Evolutionary conservation across 106 monocot genomes (phyloP), one percentile per base, ranked within the genome.

Genomic region (Phalaenopsis aphrodite): DNA sequence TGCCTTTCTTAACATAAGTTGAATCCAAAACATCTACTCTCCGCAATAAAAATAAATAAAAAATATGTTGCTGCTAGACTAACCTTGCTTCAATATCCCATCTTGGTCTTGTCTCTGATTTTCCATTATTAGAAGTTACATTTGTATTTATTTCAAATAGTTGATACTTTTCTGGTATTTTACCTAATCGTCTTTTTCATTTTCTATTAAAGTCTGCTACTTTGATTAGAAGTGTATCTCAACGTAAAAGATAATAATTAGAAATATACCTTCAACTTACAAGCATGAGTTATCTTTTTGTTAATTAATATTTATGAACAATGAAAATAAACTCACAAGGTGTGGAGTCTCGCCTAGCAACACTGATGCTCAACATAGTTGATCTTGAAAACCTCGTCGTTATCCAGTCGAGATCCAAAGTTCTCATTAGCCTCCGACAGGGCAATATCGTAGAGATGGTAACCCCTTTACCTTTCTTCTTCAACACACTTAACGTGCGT

Each of bases 291-390:
- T 23, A 65, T 65, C 64, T 65, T 57, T 24, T 23, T 65, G 64
- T 65, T 52, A 14, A 52, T 52, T 12, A 7, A 64, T 64, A n/a
- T 64, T 23, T 64, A 8, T 14, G 2, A 65, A 65, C 5, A 23
- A 5, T 21, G 24, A 64, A 64, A 8, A 8, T 69, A 15, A 3
- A 69, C 18, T 39, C 80, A 9, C 42, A 80, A 99, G 99, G 99
- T 39, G 94, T 99, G 76, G 95, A 99, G 85, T 88, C 94, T 78
- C 92, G 99, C 18, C 84, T 99, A 19, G 95, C 95, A 56, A 80
- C 99, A 39, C 92, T 99, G 1, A 85, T 93, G 12, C 57, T 90
- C 1, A 95, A 99, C 82, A 78, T 57, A 8, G 93, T 85, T 45
- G 95, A 95, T 19, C 69, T 97, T 5, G 83, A 85, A 80, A 90